Base-by-base conservation (phyloP, 1,284 basidiomycete species). In the Boletus sp. region DNA sequence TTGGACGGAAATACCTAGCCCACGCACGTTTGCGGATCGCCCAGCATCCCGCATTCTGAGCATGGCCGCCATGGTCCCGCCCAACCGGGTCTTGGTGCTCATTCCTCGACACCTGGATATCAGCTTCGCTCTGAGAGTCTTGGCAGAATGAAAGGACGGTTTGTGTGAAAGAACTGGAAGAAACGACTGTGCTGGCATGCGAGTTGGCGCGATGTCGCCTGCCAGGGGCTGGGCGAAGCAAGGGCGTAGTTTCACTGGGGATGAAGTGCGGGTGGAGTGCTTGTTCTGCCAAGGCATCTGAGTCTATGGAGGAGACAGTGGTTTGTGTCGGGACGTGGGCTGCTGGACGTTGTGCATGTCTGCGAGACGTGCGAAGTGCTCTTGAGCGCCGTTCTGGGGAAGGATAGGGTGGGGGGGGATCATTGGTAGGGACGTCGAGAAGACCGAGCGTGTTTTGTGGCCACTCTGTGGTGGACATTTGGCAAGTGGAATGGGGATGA, bases 321-420 rank as follows among this genome's bases (percentile, higher is more conserved):
- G 56, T 43, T 33, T 62, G 67, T n/a, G 59, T 46, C 4, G 60
- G 26, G 58, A 62, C 46, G 50, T 55, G 38, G 46, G 55, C 17
- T 44, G 35, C 56, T 53, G 26, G 65, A 67, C 38, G 70, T 57
- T 30, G 68, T 48, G 51, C 67, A 65, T 32, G 63, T 49, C 55
- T 69, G 62, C 44, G 64, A 43, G 37, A 55, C 52, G 59, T 49
- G 41, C 68, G 68, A 25, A 57, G 57, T 4, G 65, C 43, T 25
- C 77, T 68, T 8, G 64, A 52, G 26, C 76, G 72, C n/a, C 78
- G 71, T 53, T 75, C 72, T 45, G 72, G 69, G 0, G 79, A 75
- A 30, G 81, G 83, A 60, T 85, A 86, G 0, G 82, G 83, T 0
- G 82, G 82, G 10, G 82, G 82, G 0, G 83, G 82, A 52, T 85